These are phyloP conservation scores for Mycena belliarum DNA, from an alignment of 768 basidiomycete genomes.

Conservation along the genomic window DNA sequence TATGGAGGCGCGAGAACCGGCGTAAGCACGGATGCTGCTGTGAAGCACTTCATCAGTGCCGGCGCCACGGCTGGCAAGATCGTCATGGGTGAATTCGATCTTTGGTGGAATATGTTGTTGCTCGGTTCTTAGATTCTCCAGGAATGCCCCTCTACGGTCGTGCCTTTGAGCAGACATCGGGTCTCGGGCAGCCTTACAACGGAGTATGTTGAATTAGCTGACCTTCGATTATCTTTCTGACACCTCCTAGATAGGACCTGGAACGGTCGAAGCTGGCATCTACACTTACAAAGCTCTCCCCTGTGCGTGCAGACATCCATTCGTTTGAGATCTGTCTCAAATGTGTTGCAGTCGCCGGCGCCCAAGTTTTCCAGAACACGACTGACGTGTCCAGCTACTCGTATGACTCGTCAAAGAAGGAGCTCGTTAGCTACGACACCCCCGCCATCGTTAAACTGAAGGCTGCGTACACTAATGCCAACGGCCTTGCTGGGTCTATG, in stretches of 20 bases:
- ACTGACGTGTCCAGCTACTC: conserved; percentile 76
- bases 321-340: background rate
- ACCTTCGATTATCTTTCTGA: background rate
- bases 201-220: conserved; percentile 45
- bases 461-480: conserved; percentile 61
- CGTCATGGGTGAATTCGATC: conserved; percentile 49
- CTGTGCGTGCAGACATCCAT: conserved; percentile 32
- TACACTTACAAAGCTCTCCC: conserved; percentile 81
- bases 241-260: conserved; percentile 59
- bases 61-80: conserved; percentile 71
- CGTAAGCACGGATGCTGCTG: conserved; percentile 67
- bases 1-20: conserved; percentile 64
- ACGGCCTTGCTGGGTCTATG: conserved; percentile 69
- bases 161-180: conserved; percentile 69
- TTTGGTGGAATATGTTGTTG: background rate
- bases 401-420: conserved; percentile 64
- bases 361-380: conserved; percentile 64
- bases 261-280: conserved; percentile 67
- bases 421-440: conserved; percentile 78
- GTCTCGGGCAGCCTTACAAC: conserved; percentile 66
- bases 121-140: conserved; percentile 12
- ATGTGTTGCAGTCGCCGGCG: conserved; percentile 43
- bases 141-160: conserved; percentile 83
- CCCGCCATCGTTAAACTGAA: conserved; percentile 68
- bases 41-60: conserved; percentile 57